Conservation (phyloP, 2,329 filamentous ascomycete genomes). For the Colletotrichum plurivorum region DNA sequence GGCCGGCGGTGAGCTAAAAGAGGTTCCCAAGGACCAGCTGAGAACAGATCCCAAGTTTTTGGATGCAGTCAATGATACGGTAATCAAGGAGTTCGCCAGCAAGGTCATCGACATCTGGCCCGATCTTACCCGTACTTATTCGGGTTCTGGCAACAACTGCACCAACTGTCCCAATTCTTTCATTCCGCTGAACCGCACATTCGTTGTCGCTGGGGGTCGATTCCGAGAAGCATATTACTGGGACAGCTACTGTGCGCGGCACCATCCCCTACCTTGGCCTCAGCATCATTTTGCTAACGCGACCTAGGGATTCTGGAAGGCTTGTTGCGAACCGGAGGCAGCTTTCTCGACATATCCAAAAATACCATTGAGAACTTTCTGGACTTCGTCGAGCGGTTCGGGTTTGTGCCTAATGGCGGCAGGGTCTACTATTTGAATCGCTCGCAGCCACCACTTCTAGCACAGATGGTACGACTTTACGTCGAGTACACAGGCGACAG, state of each 20-base stretch:
- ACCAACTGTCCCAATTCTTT: conserved; percentile 74
- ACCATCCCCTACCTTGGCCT: conserved; percentile 45
- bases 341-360: conserved; percentile 73
- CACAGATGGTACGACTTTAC: conserved; percentile 77
- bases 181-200: conserved; percentile 76
- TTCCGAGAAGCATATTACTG: conserved; percentile 81
- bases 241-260: conserved; percentile 67
- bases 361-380: conserved; percentile 81
- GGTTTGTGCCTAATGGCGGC: conserved; percentile 79
- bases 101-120: conserved; percentile 81
- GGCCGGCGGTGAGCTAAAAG: conserved; percentile 74
- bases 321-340: conserved; percentile 74
- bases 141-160: conserved; percentile 65
- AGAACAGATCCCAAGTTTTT: conserved; percentile 72
- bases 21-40: conserved; percentile 66
- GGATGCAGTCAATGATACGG: conserved; percentile 67
- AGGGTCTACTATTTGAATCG: conserved; percentile 77
- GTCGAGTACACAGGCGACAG: conserved; percentile 76
- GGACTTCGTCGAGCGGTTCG: conserved; percentile 74
- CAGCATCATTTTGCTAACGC: too few species aligned
- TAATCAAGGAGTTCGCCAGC: conserved; percentile 71
- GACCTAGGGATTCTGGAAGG: conserved; percentile 70
- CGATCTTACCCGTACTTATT: conserved; percentile 73
- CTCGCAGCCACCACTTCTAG: conserved; percentile 75
- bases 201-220: conserved; percentile 79